Base-by-base conservation (phyloP, 768 basidiomycete species). In the Lentinula raphanica region DNA sequence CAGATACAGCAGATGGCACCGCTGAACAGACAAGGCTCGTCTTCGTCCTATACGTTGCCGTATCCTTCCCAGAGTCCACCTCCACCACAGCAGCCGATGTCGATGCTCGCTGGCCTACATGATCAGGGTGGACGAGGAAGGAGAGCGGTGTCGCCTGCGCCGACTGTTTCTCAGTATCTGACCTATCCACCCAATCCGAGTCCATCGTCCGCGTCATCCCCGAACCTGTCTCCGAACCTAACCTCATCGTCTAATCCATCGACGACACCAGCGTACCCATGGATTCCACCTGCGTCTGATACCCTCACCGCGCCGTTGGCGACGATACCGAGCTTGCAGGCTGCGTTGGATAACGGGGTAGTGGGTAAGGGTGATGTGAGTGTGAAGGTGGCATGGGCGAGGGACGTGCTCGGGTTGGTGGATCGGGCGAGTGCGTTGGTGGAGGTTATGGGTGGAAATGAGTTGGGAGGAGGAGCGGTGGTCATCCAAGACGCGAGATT, bases 371-470 rank as follows among this genome's bases (percentile, higher is more conserved):
- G n/a, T n/a, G n/a, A n/a, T n/a, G 86, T 87, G 2, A 67, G 73
- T 0, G 76, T 84, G 42, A 84, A 85, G 64, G 69, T 96, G 5
- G 76, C 80, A 27, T 98, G 94, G 93, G 83, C 84, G 15, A 79
- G 90, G 49, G 92, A 96, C 61, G 89, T 95, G 57, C 70, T 94
- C 58, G 82, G 85, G 64, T 83, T 95, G 58, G 83, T 91, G 56
- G 89, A 95, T 54, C 80, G 84, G 54, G 72, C 78, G 1, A 73
- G 77, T 49, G 61, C 67, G 17, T 60, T 69, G 35, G 58, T n/a
- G n/a, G n/a, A n/a, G n/a, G n/a, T n/a, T n/a, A n/a, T n/a, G n/a
- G n/a, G n/a, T n/a, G n/a, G n/a, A n/a, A n/a, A n/a, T n/a, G n/a
- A n/a, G n/a, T n/a, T n/a, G n/a, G n/a, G n/a, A n/a, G n/a, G n/a